Percentiles rank a stretch among this genome's conserved stretches.
Conservation (phyloP, 768 basidiomycete species). For the Kwoniella pini region DNA sequence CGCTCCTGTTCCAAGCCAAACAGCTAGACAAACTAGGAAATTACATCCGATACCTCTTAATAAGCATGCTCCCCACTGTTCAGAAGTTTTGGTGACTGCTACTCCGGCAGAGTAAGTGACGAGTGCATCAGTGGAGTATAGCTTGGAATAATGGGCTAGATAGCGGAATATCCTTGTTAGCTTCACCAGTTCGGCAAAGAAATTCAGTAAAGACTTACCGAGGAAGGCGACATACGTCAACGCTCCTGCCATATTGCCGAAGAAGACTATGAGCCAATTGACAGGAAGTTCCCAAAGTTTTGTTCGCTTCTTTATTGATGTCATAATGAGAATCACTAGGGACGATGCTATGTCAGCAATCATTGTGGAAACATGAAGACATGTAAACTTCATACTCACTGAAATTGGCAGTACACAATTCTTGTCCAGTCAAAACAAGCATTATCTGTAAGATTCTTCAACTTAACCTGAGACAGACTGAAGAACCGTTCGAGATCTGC, state of each 20-base stretch:
- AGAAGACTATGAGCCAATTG: constrained; percentile 29
- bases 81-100: constrained; percentile 18
- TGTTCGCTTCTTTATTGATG: constrained; percentile 24
- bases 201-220: not conserved
- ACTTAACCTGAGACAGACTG: not conserved
- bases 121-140: constrained; percentile 17
- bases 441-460: constrained; percentile 9
- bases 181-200: no score
- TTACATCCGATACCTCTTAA: constrained; percentile 29
- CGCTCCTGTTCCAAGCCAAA: constrained; percentile 27
- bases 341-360: not conserved
- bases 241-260: constrained; percentile 27
- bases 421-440: constrained; percentile 31
- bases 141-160: constrained; percentile 20
- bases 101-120: constrained; percentile 21
- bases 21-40: constrained; percentile 29
- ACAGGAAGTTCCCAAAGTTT: constrained; percentile 27
- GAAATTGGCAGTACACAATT: constrained; percentile 30
- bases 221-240: constrained; percentile 26
- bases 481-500: no score
- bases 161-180: no score
- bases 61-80: constrained; percentile 22
- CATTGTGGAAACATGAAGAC: no score
- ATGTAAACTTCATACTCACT: constrained; percentile 4
- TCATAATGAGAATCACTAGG: constrained; percentile 27